A percentile compares a stretch with the other conserved stretches of the same genome.
Conservation (phyloP, 306 rosid species). For the Glycine latifolia region DNA sequence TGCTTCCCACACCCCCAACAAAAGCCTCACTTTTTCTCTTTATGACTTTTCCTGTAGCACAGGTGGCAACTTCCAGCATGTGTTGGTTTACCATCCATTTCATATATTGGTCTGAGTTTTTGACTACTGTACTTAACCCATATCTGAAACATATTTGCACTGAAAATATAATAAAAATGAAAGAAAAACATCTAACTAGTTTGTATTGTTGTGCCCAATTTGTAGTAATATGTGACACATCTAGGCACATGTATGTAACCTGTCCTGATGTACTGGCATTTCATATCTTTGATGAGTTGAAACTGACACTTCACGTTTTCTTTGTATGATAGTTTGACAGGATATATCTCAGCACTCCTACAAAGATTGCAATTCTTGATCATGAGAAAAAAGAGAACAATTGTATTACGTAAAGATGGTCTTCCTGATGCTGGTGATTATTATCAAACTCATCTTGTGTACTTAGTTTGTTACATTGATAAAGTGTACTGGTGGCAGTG, state of each 20-base stretch:
- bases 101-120: constrained; percentile 10
- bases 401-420: constrained; percentile 83
- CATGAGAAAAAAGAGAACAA: constrained; percentile 86
- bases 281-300: constrained; percentile 32
- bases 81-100: neutral
- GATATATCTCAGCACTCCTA: constrained; percentile 82
- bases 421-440: constrained; percentile 89
- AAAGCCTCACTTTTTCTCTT: neutral
- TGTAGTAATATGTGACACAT: neutral
- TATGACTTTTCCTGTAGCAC: neutral
- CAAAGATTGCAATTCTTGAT: constrained; percentile 85
- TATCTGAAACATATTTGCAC: neutral
- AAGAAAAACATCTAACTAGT: neutral
- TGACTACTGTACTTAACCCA: neutral
- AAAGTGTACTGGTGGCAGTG: neutral
- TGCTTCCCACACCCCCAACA: constrained; percentile 9
- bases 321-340: constrained; percentile 66
- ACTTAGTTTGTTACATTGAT: neutral
- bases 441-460: constrained; percentile 27
- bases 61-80: constrained; percentile 9
- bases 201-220: neutral
- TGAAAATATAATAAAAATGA: neutral
- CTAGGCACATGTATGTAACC: neutral
- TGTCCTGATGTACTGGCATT: constrained; percentile 21
- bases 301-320: constrained; percentile 26